These are phyloP conservation scores for Monosporascus sp. DNA, from an alignment of 2,329 filamentous ascomycete genomes.

Conservation along the genomic window DNA sequence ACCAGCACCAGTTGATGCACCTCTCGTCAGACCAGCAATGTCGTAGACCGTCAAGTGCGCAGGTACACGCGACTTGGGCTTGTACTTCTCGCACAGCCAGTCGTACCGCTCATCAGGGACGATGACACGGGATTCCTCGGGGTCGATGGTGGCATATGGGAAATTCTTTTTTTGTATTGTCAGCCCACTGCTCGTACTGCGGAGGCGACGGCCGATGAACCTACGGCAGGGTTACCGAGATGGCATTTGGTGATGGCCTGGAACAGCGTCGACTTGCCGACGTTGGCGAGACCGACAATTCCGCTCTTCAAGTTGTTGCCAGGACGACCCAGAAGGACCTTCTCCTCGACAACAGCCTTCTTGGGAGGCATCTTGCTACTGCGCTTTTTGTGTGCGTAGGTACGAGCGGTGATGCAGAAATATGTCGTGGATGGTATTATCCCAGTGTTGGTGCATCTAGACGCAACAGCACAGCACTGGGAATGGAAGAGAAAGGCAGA, in stretches of 20 bases:
- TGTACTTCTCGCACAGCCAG: conserved; percentile 94
- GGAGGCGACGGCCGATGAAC: conserved; percentile 34
- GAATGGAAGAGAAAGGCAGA: conserved; percentile 53
- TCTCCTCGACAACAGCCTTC: conserved; percentile 87
- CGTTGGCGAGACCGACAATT: conserved; percentile 98
- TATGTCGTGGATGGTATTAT: background rate
- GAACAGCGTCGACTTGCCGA: conserved; percentile 98
- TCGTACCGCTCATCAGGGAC: conserved; percentile 95
- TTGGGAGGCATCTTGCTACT: conserved; percentile 88
- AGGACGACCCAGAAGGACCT: conserved; percentile 90
- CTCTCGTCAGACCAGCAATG: conserved; percentile 93
- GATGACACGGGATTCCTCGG: conserved; percentile 94
- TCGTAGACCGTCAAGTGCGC: conserved; percentile 98
- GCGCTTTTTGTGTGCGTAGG: conserved; percentile 56
- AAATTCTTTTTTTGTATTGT: conserved; percentile 66
- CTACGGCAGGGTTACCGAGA: conserved; percentile 92
- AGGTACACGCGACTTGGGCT: conserved; percentile 94
- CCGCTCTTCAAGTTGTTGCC: conserved; percentile 99
- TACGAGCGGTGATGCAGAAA: conserved; percentile 44
- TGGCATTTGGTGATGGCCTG: conserved; percentile 98
- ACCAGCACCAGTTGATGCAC: conserved; percentile 94
- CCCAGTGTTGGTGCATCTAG: conserved; percentile 36
- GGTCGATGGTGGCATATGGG: conserved; percentile 97
- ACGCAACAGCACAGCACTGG: conserved; percentile 44
- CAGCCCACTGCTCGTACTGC: conserved; percentile 23